These are phyloP conservation scores for Phytophthora sansomeana DNA, from an alignment of 352 stramenopile genomes.

Conservation along the genomic window DNA sequence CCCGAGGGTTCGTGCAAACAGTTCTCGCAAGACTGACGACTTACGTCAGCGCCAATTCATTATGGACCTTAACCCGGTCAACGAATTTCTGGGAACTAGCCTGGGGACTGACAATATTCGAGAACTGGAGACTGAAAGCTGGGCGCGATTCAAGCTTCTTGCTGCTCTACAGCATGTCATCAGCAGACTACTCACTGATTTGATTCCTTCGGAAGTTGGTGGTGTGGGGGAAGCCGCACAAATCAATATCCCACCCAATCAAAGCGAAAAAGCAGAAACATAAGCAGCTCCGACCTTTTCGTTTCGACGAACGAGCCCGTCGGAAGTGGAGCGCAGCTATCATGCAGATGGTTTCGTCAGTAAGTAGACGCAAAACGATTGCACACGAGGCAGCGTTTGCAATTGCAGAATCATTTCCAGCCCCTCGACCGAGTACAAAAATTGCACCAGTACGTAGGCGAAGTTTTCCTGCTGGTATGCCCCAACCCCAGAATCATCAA, in stretches of 20 bases:
- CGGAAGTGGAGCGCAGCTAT: slow-evolving; percentile 31
- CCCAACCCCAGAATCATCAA: slow-evolving; percentile 1
- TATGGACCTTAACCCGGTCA: slow-evolving; percentile 57
- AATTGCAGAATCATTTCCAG: background rate
- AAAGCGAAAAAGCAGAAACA: slow-evolving; percentile 4
- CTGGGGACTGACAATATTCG: slow-evolving; percentile 41
- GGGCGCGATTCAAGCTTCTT: slow-evolving; percentile 52
- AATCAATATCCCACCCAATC: background rate
- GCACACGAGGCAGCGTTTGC: background rate
- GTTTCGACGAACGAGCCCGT: slow-evolving; percentile 23
- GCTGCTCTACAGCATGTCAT: slow-evolving; percentile 44
- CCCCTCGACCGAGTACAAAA: slow-evolving; percentile 7
- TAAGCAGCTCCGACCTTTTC: slow-evolving; percentile 24
- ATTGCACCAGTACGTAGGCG: slow-evolving; percentile 4
- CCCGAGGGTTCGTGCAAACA: background rate
- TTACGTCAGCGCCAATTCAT: slow-evolving; percentile 47
- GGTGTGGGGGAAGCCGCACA: background rate
- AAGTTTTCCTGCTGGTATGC: slow-evolving; percentile 14
- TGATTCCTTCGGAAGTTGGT: slow-evolving; percentile 24
- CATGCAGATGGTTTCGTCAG: slow-evolving; percentile 29
- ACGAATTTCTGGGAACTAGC: slow-evolving; percentile 46
- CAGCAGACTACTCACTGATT: slow-evolving; percentile 34
- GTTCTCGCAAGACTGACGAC: background rate
- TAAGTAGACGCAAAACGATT: slow-evolving; percentile 26
- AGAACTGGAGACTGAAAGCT: slow-evolving; percentile 59